A percentile compares a stretch with the other conserved stretches of the same genome.
These are phyloP conservation scores for Termitomyces sp. DNA, from an alignment of 768 basidiomycete genomes.

Conservation along the genomic window DNA sequence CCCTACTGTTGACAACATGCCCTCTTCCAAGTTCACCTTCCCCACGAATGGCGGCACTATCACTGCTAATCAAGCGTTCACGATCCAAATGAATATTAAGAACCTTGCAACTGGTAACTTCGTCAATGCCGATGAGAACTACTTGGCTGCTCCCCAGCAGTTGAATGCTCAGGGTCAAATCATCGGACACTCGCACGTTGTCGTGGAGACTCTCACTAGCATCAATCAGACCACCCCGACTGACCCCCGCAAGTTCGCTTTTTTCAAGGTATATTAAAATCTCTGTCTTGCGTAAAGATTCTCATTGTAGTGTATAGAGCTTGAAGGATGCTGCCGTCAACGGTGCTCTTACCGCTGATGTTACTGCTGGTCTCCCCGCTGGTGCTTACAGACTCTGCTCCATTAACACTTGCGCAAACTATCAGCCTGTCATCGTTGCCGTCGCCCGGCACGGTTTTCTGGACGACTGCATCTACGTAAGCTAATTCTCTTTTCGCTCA, in stretches of 20 bases:
- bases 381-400: conserved; percentile 58
- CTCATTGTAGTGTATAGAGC: conserved; percentile 41
- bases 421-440: conserved; percentile 54
- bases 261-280: conserved; percentile 40
- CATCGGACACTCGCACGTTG: conserved; percentile 47
- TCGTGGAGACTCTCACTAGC: conserved; percentile 41
- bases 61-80: conserved; percentile 44
- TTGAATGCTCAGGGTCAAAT: conserved; percentile 42
- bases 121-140: too few relatives aligned
- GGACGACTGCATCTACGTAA: conserved; percentile 59
- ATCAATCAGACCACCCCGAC: conserved; percentile 40
- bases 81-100: conserved; percentile 38
- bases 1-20: conserved; percentile 38
- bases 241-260: conserved; percentile 45
- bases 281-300: neutral
- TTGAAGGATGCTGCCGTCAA: conserved; percentile 40
- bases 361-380: conserved; percentile 52
- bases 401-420: conserved; percentile 56
- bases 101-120: too few relatives aligned
- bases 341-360: conserved; percentile 47
- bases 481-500: neutral
- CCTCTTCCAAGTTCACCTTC: conserved; percentile 47
- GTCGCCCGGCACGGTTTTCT: conserved; percentile 59
- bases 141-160: conserved; percentile 52
- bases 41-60: conserved; percentile 39